phyloP scores from a whole-genome alignment of 2,329 filamentous ascomycete species.

The Colletotrichum endophyticum region DNA sequence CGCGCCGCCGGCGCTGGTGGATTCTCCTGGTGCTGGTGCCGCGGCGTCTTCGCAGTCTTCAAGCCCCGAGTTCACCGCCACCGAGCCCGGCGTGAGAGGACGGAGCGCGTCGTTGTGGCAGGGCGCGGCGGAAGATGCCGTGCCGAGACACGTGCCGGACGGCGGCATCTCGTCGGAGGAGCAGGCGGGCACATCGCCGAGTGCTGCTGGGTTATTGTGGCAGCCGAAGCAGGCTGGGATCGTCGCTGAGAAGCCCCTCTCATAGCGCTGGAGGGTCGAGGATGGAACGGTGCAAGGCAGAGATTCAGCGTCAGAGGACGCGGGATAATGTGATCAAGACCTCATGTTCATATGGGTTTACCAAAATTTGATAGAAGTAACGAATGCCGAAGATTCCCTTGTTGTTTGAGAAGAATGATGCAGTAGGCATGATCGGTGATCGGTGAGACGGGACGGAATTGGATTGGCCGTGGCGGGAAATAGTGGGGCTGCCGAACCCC shows the following conservation, averaged over 20 bases:
- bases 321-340: background rate
- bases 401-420: background rate
- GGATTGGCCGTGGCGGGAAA: background rate
- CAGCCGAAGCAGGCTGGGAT: background rate
- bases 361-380: background rate
- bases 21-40: background rate
- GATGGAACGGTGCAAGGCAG: background rate
- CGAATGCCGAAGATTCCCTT: background rate
- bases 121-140: background rate
- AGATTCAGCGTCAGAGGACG: background rate
- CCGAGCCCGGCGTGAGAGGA: background rate
- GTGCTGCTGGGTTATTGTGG: background rate
- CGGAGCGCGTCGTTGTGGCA: constrained; percentile 11
- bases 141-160: constrained; percentile 2
- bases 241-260: background rate
- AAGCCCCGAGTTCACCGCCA: constrained; percentile 10
- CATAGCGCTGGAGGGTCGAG: background rate
- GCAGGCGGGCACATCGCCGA: background rate
- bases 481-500: background rate
- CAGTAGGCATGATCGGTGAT: background rate
- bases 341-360: background rate
- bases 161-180: background rate
- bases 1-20: background rate
- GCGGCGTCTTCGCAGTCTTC: background rate
- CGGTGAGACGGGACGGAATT: background rate